Percentiles rank a stretch among this genome's conserved stretches.
Evolutionary conservation across 495 filamentous ascomycete species (phyloP).

Genomic region (Usnea hakonensis): DNA sequence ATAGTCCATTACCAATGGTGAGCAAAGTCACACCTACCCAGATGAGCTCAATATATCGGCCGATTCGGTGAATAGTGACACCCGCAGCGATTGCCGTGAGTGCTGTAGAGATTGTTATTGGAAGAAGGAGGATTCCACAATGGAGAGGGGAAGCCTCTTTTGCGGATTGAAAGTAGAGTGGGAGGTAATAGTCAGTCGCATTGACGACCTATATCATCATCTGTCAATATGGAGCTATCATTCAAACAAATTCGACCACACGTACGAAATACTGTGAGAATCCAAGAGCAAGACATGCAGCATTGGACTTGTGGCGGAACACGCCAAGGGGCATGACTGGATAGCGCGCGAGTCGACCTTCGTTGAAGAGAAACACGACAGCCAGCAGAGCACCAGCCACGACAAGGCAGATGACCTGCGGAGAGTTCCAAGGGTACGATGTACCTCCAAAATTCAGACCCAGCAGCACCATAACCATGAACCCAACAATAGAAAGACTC

Average conservation of each 20-base stretch:
- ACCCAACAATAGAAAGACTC: conserved; percentile 57
- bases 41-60: conserved; percentile 51
- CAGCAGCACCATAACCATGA: conserved; percentile 71
- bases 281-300: conserved; percentile 52
- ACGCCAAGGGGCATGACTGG: conserved; percentile 69
- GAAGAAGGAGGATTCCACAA: conserved; percentile 45
- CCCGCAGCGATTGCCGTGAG: conserved; percentile 41
- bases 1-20: conserved; percentile 44
- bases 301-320: conserved; percentile 51
- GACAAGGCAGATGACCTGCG: conserved; percentile 68
- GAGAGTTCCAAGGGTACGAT: conserved; percentile 61
- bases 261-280: conserved; percentile 50
- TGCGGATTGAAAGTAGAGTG: conserved; percentile 49
- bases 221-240: too few species aligned
- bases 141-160: conserved; percentile 41
- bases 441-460: conserved; percentile 72
- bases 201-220: too few species aligned
- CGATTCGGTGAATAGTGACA: conserved; percentile 49
- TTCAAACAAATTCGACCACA: too few species aligned
- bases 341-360: conserved; percentile 69
- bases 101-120: conserved; percentile 45
- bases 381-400: conserved; percentile 60
- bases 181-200: conserved; percentile 47
- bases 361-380: conserved; percentile 55
- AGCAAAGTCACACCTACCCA: conserved; percentile 40